Conservation (phyloP, 108 stramenopile genomes). For the Cyclotella baltica region DNA sequence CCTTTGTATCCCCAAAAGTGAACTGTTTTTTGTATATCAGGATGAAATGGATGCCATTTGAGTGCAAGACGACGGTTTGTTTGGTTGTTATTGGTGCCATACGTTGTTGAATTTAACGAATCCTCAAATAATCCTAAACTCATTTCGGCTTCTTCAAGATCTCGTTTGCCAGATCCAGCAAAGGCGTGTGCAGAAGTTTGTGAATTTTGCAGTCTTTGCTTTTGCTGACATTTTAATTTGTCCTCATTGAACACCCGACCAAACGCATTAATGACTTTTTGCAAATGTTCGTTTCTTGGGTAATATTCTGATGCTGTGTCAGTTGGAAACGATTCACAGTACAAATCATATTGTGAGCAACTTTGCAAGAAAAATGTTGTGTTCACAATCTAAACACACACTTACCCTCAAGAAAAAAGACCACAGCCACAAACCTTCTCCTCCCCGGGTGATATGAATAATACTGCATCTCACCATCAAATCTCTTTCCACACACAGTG, state of each 20-base stretch:
- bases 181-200: slow-evolving; percentile 14
- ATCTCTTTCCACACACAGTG: slow-evolving; percentile 65
- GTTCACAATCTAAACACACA: neutral
- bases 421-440: slow-evolving; percentile 45
- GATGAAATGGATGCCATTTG: slow-evolving; percentile 53
- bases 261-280: slow-evolving; percentile 48
- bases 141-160: neutral
- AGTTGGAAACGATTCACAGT: no score
- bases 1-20: slow-evolving; percentile 79
- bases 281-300: slow-evolving; percentile 48
- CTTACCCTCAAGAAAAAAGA: slow-evolving; percentile 50
- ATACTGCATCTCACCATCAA: slow-evolving; percentile 87
- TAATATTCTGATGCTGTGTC: slow-evolving; percentile 29
- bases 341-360: neutral
- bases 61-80: slow-evolving; percentile 27
- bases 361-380: no score
- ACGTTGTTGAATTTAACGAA: no score
- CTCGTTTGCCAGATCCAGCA: slow-evolving; percentile 1
- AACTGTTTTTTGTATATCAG: slow-evolving; percentile 47
- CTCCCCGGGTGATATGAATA: slow-evolving; percentile 63
- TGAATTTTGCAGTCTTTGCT: neutral
- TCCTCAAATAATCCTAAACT: neutral
- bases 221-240: slow-evolving; percentile 37
- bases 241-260: slow-evolving; percentile 25
- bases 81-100: neutral